phyloP scores from a whole-genome alignment of 371 early-diverging fungal genomes.

The Apophysomyces variabilis region DNA sequence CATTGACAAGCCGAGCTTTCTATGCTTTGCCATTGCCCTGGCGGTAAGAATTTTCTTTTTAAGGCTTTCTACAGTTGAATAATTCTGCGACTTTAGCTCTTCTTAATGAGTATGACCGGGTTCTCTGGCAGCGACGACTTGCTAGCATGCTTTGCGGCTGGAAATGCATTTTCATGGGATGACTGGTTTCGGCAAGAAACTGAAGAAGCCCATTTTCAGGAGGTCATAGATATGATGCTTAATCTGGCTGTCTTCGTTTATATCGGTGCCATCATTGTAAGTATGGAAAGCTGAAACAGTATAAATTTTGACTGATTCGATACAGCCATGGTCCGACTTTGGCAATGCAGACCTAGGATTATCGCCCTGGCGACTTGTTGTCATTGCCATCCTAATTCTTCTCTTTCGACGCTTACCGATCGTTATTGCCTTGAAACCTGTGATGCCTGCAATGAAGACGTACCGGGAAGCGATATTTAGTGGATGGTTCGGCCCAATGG shows the following conservation, averaged over 20 bases:
- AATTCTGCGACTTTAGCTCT: slow-evolving; percentile 45
- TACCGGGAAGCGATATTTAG: slow-evolving; percentile 88
- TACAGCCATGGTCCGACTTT: slow-evolving; percentile 76
- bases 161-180: slow-evolving; percentile 90
- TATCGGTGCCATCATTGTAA: slow-evolving; percentile 83
- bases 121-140: slow-evolving; percentile 87
- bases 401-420: slow-evolving; percentile 85
- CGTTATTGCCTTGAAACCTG: slow-evolving; percentile 65
- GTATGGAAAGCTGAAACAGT: slow-evolving; percentile 7
- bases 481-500: slow-evolving; percentile 97
- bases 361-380: slow-evolving; percentile 70
- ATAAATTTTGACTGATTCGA: slow-evolving; percentile 3
- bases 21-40: slow-evolving; percentile 89
- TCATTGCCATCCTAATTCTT: slow-evolving; percentile 74
- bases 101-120: slow-evolving; percentile 80
- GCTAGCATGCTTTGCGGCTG: slow-evolving; percentile 90
- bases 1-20: slow-evolving; percentile 92
- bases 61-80: not conserved
- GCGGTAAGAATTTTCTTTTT: slow-evolving; percentile 55
- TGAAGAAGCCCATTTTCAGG: slow-evolving; percentile 87
- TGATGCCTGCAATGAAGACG: slow-evolving; percentile 76
- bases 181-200: slow-evolving; percentile 90
- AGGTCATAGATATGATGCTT: slow-evolving; percentile 89
- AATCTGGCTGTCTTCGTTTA: slow-evolving; percentile 92
- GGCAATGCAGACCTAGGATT: slow-evolving; percentile 54